Evolutionary conservation across 495 filamentous ascomycete genomes (phyloP).

Genomic region (Neurospora sublineolata): DNA sequence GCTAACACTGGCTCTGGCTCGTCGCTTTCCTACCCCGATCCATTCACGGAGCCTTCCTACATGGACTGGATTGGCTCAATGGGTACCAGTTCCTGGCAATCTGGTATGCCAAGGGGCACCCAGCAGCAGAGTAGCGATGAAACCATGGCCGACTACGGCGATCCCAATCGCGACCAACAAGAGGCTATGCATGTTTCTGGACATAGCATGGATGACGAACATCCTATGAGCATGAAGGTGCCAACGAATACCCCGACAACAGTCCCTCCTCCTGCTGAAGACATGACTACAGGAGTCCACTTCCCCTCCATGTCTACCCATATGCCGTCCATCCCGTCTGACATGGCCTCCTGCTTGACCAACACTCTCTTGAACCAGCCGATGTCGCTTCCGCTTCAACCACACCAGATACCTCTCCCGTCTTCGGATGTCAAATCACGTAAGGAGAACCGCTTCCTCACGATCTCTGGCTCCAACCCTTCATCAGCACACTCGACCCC

Average conservation of each 20-base stretch:
- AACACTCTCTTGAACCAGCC: constrained; percentile 36
- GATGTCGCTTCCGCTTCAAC: constrained; percentile 22
- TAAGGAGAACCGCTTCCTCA: constrained; percentile 26
- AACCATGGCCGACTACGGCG: constrained; percentile 31
- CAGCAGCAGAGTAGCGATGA: constrained; percentile 25
- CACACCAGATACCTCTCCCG: constrained; percentile 16
- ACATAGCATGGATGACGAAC: constrained; percentile 21
- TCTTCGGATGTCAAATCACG: constrained; percentile 27
- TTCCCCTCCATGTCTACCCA: constrained; percentile 3
- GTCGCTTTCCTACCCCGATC: constrained; percentile 17
- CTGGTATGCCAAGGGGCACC: constrained; percentile 6
- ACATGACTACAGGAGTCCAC: constrained; percentile 1
- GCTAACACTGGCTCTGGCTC: constrained; percentile 6
- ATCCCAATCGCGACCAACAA: constrained; percentile 3
- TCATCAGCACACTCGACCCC: constrained; percentile 7
- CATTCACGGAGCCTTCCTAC: constrained; percentile 27
- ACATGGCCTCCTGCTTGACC: constrained; percentile 29
- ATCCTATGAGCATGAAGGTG: constrained; percentile 19
- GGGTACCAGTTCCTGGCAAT: background rate
- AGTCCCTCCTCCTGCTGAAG: background rate
- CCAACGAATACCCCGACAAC: constrained; percentile 31
- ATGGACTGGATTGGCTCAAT: constrained; percentile 25
- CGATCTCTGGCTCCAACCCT: constrained; percentile 1
- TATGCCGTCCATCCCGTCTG: constrained; percentile 12
- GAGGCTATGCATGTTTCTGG: constrained; percentile 21